phyloP scores from a whole-genome alignment of 805 yeast genomes.

The Pichia exigua region DNA sequence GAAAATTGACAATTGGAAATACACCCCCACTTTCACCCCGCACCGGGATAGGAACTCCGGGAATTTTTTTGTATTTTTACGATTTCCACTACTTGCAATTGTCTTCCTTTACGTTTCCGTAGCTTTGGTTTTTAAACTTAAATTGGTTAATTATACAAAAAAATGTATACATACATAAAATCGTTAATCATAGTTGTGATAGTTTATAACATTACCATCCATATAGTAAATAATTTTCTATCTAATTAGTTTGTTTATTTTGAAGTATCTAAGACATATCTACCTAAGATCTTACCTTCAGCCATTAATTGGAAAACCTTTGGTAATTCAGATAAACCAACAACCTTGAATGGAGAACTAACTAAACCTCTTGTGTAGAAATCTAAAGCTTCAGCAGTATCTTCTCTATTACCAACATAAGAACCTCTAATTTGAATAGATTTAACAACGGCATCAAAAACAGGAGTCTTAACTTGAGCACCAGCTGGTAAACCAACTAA shows the following conservation, averaged over 20 bases:
- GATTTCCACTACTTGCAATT: too few species aligned
- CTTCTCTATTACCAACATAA: constrained; percentile 85
- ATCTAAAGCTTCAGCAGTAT: constrained; percentile 69
- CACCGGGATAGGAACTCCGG: too few species aligned
- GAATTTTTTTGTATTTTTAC: too few species aligned
- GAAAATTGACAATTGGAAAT: too few species aligned
- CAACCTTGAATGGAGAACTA: constrained; percentile 59
- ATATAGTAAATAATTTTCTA: too few species aligned
- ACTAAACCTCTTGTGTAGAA: constrained; percentile 63
- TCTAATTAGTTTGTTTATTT: constrained; percentile 42
- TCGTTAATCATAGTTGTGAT: not conserved
- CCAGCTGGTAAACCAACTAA: constrained; percentile 71
- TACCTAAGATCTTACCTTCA: constrained; percentile 78
- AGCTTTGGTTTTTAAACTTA: too few species aligned
- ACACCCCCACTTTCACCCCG: too few species aligned
- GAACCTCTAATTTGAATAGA: constrained; percentile 71
- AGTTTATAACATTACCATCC: too few species aligned
- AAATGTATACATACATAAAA: not conserved
- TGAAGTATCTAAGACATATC: constrained; percentile 78
- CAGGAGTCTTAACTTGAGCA: constrained; percentile 62
- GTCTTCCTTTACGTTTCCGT: too few species aligned
- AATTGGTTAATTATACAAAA: not conserved
- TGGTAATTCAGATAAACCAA: constrained; percentile 65
- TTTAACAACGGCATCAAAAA: constrained; percentile 67
- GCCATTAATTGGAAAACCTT: constrained; percentile 69